Percentiles rank a stretch among this genome's conserved stretches.
Conservation (phyloP, 2,329 filamentous ascomycete genomes). For the Aspergillus calidoustus region DNA sequence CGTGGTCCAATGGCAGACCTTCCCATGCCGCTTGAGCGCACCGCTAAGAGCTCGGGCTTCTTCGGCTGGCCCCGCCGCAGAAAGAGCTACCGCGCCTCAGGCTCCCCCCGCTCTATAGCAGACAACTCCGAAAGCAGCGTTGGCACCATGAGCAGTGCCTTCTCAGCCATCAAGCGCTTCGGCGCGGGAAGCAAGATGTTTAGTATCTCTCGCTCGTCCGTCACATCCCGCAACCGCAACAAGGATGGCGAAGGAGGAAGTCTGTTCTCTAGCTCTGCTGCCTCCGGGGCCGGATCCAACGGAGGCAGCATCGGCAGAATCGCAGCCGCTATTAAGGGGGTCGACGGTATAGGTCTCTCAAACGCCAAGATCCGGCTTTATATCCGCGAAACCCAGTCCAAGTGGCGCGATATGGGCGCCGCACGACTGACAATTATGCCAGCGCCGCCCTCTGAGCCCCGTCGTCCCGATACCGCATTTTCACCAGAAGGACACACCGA, state of each 20-base stretch:
- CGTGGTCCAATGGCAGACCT: constrained; percentile 62
- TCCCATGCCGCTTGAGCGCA: constrained; percentile 55
- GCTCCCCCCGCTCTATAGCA: constrained; percentile 59
- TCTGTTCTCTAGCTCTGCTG: constrained; percentile 62
- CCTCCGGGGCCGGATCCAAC: constrained; percentile 52
- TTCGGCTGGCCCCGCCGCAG: constrained; percentile 57
- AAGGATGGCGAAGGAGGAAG: constrained; percentile 53
- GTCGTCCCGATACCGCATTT: constrained; percentile 46
- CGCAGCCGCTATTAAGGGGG: constrained; percentile 53
- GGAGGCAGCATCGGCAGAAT: constrained; percentile 62
- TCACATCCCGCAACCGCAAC: constrained; percentile 60
- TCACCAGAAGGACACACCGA: constrained; percentile 16
- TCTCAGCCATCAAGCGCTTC: constrained; percentile 76
- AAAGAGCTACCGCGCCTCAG: constrained; percentile 62
- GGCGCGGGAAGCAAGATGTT: constrained; percentile 74
- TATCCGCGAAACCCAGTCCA: constrained; percentile 71
- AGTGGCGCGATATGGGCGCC: constrained; percentile 91
- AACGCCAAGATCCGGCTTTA: constrained; percentile 89
- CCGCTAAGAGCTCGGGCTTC: constrained; percentile 45
- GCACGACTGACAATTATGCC: constrained; percentile 81
- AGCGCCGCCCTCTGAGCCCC: constrained; percentile 42
- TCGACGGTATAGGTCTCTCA: constrained; percentile 65
- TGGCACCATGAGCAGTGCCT: constrained; percentile 76
- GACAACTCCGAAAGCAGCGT: constrained; percentile 74
- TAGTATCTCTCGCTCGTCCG: constrained; percentile 79